A percentile compares a stretch with the other conserved stretches of the same genome.
These are phyloP conservation scores for Bacidia gigantensis DNA, from an alignment of 495 filamentous ascomycete species.

Conservation along the genomic window DNA sequence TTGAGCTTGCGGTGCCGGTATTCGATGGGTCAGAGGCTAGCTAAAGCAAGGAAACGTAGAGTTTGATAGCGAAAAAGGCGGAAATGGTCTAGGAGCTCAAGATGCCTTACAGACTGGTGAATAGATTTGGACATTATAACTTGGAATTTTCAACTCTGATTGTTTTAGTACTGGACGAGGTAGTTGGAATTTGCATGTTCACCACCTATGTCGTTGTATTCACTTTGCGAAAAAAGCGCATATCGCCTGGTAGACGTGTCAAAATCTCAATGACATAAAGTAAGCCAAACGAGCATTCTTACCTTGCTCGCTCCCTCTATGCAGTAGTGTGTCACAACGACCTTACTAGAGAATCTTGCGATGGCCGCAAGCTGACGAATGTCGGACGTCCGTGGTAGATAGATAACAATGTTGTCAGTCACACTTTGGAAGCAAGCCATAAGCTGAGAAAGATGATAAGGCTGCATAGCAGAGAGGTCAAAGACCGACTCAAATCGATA, in stretches of 20 bases:
- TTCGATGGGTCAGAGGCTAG: too few species aligned
- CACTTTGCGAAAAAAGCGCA: too few species aligned
- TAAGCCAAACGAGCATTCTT: background rate
- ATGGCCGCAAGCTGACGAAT: constrained; percentile 64
- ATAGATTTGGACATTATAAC: too few species aligned
- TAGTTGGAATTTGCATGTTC: too few species aligned
- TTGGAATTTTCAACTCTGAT: too few species aligned
- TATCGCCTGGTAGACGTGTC: background rate
- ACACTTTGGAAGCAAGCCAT: constrained; percentile 43
- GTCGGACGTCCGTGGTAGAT: constrained; percentile 80
- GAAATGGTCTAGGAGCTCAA: too few species aligned
- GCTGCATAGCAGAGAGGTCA: constrained; percentile 73
- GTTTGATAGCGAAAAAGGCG: too few species aligned
- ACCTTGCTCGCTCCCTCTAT: constrained; percentile 81
- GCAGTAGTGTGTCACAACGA: constrained; percentile 80
- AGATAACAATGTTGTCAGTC: constrained; percentile 50
- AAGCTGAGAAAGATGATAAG: constrained; percentile 56
- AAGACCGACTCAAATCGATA: constrained; percentile 71
- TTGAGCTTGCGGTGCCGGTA: too few species aligned
- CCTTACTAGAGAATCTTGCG: constrained; percentile 36
- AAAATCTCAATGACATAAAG: background rate
- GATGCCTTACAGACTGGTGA: too few species aligned
- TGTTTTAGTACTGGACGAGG: too few species aligned
- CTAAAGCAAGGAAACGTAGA: too few species aligned
- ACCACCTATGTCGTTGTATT: too few species aligned